Evolutionary conservation across 1,284 basidiomycete genomes (phyloP).

Genomic region (Meripilus lineatus): DNA sequence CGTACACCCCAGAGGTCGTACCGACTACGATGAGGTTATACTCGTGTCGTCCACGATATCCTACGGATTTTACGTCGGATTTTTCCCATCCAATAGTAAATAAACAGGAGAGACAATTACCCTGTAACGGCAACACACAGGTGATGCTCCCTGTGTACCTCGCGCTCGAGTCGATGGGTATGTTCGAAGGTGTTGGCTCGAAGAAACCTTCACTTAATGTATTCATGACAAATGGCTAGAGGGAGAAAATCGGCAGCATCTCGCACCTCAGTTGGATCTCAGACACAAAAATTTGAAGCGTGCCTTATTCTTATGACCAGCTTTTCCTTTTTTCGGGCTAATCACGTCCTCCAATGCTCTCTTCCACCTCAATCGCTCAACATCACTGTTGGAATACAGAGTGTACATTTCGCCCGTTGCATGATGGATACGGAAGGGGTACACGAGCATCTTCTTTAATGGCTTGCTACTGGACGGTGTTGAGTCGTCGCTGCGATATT

Average conservation of each 20-base stretch:
- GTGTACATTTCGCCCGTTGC: constrained; percentile 64
- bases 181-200: no score
- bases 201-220: constrained; percentile 59
- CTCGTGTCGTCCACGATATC: no score
- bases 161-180: no score
- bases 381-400: constrained; percentile 58
- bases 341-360: no score
- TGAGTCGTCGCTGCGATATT: constrained; percentile 54
- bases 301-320: no score
- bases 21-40: constrained; percentile 44
- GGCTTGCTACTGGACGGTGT: constrained; percentile 30
- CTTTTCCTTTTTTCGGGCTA: no score
- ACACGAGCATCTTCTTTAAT: no score
- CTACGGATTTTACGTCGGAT: no score
- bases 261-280: no score
- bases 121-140: constrained; percentile 52
- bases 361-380: constrained; percentile 55
- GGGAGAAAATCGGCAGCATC: not conserved
- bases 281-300: no score
- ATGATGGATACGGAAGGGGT: constrained; percentile 74
- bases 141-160: constrained; percentile 52
- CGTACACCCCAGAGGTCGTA: constrained; percentile 62
- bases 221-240: constrained; percentile 62
- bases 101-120: no score
- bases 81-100: no score